Percentiles rank a stretch among this genome's conserved stretches.
Evolutionary conservation across 1,284 basidiomycete species (phyloP).

Genomic region (Peniophora sp.): DNA sequence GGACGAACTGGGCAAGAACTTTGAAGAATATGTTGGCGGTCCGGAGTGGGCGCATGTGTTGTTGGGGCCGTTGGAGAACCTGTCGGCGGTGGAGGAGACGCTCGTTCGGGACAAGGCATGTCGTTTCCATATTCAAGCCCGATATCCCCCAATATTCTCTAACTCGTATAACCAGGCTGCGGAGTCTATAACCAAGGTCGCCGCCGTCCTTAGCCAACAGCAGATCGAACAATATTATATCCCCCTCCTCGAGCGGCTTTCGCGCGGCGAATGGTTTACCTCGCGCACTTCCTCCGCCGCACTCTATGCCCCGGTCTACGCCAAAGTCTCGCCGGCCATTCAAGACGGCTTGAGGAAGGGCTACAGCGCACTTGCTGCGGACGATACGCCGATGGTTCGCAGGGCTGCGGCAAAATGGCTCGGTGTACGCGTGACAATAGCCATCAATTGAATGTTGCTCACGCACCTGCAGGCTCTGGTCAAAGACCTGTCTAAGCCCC

Average conservation of each 20-base stretch:
- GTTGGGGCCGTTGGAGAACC: slow-evolving; percentile 90
- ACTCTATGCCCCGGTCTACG: slow-evolving; percentile 90
- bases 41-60: slow-evolving; percentile 83
- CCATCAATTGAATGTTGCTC: slow-evolving; percentile 8
- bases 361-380: slow-evolving; percentile 78
- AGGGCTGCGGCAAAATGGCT: slow-evolving; percentile 95
- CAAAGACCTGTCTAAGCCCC: slow-evolving; percentile 69
- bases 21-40: slow-evolving; percentile 94
- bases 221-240: slow-evolving; percentile 92
- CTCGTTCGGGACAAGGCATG: slow-evolving; percentile 95
- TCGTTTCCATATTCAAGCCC: slow-evolving; percentile 3
- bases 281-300: slow-evolving; percentile 94
- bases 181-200: slow-evolving; percentile 93
- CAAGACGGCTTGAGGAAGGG: slow-evolving; percentile 90
- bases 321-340: slow-evolving; percentile 61
- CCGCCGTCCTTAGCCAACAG: slow-evolving; percentile 65
- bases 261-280: slow-evolving; percentile 99
- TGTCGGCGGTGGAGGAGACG: slow-evolving; percentile 97
- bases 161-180: slow-evolving; percentile 58
- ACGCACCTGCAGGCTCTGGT: slow-evolving; percentile 54
- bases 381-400: slow-evolving; percentile 99
- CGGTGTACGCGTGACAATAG: slow-evolving; percentile 54
- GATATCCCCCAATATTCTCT: neutral
- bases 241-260: slow-evolving; percentile 85
- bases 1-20: slow-evolving; percentile 89